A percentile compares a stretch with the other conserved stretches of the same genome.
These are phyloP conservation scores for Artomyces pyxidatus DNA, from an alignment of 768 basidiomycete genomes.

Conservation along the genomic window DNA sequence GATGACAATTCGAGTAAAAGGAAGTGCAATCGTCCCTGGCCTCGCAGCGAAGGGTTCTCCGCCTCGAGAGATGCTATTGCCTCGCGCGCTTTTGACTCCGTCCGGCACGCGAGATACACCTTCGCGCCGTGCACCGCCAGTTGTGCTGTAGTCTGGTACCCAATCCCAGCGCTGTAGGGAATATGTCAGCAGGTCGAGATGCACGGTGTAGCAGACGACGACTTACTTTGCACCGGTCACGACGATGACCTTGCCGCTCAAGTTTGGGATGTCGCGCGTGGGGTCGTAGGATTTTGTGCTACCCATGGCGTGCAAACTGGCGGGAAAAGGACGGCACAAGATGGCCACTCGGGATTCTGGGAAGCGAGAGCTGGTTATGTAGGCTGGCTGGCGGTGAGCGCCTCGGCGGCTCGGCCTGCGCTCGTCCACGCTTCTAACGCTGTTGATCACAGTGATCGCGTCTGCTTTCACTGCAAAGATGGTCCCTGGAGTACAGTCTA, in stretches of 20 bases:
- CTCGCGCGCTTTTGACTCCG: neutral
- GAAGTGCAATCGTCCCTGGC: neutral
- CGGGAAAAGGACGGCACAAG: too few species aligned
- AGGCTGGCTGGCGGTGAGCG: too few species aligned
- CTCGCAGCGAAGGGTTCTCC: neutral
- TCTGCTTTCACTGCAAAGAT: too few species aligned
- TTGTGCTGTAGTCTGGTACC: neutral
- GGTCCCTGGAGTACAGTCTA: too few species aligned
- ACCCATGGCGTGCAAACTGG: too few species aligned
- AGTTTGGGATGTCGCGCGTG: neutral
- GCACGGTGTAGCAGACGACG: neutral
- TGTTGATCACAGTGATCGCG: too few species aligned
- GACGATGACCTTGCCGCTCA: neutral
- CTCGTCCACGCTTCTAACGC: too few species aligned
- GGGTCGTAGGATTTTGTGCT: neutral
- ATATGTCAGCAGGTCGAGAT: neutral
- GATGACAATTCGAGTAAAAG: neutral
- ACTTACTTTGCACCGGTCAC: neutral
- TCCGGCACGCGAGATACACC: conserved; percentile 1
- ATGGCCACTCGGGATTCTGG: too few species aligned
- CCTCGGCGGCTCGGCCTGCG: too few species aligned
- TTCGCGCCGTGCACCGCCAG: neutral
- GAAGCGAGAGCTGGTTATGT: too few species aligned
- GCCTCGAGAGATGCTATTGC: neutral
- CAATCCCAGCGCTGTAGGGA: neutral